Percentiles rank a stretch among this genome's conserved stretches.
These are phyloP conservation scores for Grigorovia transvaalensis DNA, from an alignment of 805 yeast genomes.

Conservation along the genomic window DNA sequence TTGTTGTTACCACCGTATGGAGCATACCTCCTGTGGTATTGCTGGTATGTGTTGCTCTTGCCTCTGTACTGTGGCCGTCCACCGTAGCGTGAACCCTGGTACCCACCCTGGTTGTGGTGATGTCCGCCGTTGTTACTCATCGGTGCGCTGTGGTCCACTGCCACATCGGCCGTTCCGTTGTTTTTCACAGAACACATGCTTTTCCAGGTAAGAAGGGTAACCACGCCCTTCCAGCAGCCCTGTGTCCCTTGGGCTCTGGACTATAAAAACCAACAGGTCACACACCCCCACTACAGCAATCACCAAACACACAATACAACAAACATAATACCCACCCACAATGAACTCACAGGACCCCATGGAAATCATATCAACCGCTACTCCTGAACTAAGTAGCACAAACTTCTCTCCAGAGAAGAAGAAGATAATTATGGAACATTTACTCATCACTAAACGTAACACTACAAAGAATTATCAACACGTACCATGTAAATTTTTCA, in stretches of 20 bases:
- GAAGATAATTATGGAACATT: slow-evolving; percentile 19
- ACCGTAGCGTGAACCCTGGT: background rate
- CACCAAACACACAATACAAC: background rate
- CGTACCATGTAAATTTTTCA: slow-evolving; percentile 91
- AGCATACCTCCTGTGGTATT: background rate
- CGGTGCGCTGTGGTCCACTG: background rate
- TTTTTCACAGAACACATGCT: too few relatives aligned
- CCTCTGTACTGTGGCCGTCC: background rate
- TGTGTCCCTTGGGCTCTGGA: too few relatives aligned
- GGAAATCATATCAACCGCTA: background rate
- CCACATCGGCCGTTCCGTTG: too few relatives aligned
- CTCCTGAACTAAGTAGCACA: background rate
- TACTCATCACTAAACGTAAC: slow-evolving; percentile 21
- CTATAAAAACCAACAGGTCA: too few relatives aligned
- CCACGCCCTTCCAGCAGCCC: too few relatives aligned
- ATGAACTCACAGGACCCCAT: background rate
- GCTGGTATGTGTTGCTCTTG: background rate
- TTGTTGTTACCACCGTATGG: background rate
- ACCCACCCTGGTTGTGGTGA: background rate
- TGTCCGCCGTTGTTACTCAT: background rate
- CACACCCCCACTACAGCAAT: too few relatives aligned
- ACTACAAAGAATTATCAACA: slow-evolving; percentile 40
- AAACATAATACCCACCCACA: background rate
- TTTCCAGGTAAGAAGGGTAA: too few relatives aligned
- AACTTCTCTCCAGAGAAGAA: slow-evolving; percentile 19